Conservation (phyloP, 768 basidiomycete species). For the Coprinopsis marcescibilis region DNA sequence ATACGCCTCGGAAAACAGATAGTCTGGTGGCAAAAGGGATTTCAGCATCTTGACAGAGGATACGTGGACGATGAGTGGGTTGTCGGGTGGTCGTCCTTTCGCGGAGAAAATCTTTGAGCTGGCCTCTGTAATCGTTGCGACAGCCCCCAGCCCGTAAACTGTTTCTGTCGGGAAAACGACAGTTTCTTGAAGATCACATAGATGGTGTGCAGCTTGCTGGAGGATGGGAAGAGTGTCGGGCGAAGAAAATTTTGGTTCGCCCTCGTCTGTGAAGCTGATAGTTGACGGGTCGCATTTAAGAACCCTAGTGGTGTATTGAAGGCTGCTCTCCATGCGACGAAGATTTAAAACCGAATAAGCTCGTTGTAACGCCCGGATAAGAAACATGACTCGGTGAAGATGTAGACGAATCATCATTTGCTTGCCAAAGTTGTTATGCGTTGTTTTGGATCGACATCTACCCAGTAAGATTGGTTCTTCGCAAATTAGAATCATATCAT, state of each 20-base stretch:
- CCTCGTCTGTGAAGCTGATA: conserved; percentile 48
- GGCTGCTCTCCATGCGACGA: conserved; percentile 18
- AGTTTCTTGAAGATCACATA: conserved; percentile 41
- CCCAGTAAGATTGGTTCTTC: neutral
- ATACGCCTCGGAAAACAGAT: conserved; percentile 60
- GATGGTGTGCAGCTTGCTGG: conserved; percentile 47
- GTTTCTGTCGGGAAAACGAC: conserved; percentile 98
- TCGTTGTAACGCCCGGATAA: conserved; percentile 26
- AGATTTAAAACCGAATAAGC: conserved; percentile 21
- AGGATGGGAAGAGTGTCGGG: conserved; percentile 49
- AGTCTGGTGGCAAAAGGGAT: conserved; percentile 63
- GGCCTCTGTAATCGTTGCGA: conserved; percentile 63
- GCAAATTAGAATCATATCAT: neutral
- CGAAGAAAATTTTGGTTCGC: conserved; percentile 44
- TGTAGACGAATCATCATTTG: neutral
- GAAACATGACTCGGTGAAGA: conserved; percentile 17
- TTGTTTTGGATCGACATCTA: conserved; percentile 9
- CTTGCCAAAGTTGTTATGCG: conserved; percentile 5
- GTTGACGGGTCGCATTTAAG: conserved; percentile 58
- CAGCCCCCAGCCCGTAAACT: conserved; percentile 94
- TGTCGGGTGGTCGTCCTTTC: conserved; percentile 92
- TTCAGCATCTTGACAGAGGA: conserved; percentile 80
- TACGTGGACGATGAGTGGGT: conserved; percentile 96
- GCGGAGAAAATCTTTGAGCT: conserved; percentile 72
- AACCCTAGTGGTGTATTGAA: conserved; percentile 31